Evolutionary conservation across 805 yeast species (phyloP).

Genomic region (Starmerella vaccinii): DNA sequence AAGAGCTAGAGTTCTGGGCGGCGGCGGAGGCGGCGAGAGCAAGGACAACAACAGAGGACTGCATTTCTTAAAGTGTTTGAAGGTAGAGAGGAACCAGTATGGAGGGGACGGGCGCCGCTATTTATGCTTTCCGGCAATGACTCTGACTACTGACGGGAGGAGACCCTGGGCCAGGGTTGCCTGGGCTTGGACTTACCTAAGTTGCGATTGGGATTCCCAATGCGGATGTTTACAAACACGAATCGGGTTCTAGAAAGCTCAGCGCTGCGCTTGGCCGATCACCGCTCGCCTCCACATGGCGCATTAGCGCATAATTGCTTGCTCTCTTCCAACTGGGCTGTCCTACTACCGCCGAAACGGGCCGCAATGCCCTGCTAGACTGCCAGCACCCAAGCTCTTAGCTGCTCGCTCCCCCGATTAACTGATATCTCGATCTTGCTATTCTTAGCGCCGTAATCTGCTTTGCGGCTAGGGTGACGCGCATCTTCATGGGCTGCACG

Average conservation of each 20-base stretch:
- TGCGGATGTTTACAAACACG: slow-evolving; percentile 8
- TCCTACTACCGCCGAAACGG: too few relatives aligned
- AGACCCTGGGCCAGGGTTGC: slow-evolving; percentile 1
- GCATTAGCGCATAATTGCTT: too few relatives aligned
- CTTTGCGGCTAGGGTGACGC: neutral
- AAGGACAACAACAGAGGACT: slow-evolving; percentile 11
- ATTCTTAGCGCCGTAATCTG: neutral
- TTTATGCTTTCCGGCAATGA: slow-evolving; percentile 3
- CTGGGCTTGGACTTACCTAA: slow-evolving; percentile 4
- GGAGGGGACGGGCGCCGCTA: neutral
- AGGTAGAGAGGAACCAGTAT: neutral
- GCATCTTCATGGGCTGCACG: neutral
- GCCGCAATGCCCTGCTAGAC: too few relatives aligned
- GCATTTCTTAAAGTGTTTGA: slow-evolving; percentile 2
- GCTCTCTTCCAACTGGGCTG: too few relatives aligned
- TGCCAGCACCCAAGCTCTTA: too few relatives aligned
- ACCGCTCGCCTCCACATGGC: neutral
- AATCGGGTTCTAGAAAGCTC: slow-evolving; percentile 3
- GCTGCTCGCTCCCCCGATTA: too few relatives aligned
- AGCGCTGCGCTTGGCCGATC: neutral
- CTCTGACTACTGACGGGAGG: neutral
- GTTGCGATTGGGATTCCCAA: slow-evolving; percentile 1
- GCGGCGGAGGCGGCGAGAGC: slow-evolving; percentile 12
- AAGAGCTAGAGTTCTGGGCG: slow-evolving; percentile 8
- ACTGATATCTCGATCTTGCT: slow-evolving; percentile 1